Evolutionary conservation across 768 basidiomycete species (phyloP).

Genomic region (Aureoboletus auriporus): DNA sequence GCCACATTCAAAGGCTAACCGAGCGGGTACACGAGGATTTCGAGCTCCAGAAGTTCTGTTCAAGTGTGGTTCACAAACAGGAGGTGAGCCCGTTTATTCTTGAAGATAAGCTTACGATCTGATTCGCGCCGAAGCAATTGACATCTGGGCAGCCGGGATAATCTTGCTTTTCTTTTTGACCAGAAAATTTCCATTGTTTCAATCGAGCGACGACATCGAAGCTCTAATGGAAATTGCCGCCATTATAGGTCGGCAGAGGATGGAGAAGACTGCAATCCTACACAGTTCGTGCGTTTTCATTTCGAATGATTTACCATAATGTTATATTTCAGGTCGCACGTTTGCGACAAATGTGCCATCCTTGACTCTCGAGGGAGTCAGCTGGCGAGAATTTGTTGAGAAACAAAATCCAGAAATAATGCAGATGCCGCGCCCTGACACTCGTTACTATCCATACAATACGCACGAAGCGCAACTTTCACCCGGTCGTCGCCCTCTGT

Average conservation of each 20-base stretch:
- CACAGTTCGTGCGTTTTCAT: conserved; percentile 62
- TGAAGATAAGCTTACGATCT: conserved; percentile 2
- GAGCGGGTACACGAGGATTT: conserved; percentile 96
- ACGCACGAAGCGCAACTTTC: conserved; percentile 22
- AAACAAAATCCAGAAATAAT: conserved; percentile 70
- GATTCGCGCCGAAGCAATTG: conserved; percentile 63
- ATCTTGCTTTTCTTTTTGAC: conserved; percentile 91
- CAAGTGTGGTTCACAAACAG: conserved; percentile 91
- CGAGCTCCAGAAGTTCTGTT: conserved; percentile 94
- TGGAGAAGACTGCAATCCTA: conserved; percentile 82
- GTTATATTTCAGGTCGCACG: conserved; percentile 61
- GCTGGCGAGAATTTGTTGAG: conserved; percentile 74
- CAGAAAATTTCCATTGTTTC: conserved; percentile 90
- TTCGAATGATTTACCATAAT: conserved; percentile 2
- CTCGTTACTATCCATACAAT: conserved; percentile 53
- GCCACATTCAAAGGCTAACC: conserved; percentile 85
- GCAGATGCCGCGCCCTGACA: conserved; percentile 46
- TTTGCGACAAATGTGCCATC: conserved; percentile 89
- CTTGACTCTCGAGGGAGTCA: conserved; percentile 58
- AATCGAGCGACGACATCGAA: conserved; percentile 90
- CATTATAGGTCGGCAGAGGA: conserved; percentile 75
- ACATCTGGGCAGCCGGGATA: conserved; percentile 93
- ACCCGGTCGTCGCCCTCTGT: conserved; percentile 23
- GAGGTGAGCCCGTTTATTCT: conserved; percentile 53
- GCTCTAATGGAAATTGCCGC: conserved; percentile 92